A percentile compares a stretch with the other conserved stretches of the same genome.
These are phyloP conservation scores for Silene vulgaris DNA, from an alignment of 179 eudicot species.

Conservation along the genomic window DNA sequence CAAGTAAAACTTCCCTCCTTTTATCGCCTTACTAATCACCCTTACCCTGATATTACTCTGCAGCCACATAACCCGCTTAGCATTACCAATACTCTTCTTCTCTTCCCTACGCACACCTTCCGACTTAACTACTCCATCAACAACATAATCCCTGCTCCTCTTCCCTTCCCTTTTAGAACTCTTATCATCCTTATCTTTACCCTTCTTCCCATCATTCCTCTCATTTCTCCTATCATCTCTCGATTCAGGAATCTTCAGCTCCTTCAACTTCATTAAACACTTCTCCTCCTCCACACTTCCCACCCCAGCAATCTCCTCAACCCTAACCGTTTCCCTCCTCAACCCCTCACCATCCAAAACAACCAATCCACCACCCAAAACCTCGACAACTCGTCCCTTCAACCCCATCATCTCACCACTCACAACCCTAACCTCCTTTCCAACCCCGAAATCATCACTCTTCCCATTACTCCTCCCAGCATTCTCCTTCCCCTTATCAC, in stretches of 20 bases:
- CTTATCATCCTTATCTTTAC: slow-evolving; percentile 21
- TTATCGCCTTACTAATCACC: slow-evolving; percentile 58
- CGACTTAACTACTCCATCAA: slow-evolving; percentile 7
- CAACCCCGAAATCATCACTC: slow-evolving; percentile 16
- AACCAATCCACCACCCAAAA: slow-evolving; percentile 33
- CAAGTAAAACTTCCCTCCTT: slow-evolving; percentile 69
- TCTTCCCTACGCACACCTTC: slow-evolving; percentile 32
- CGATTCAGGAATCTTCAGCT: slow-evolving; percentile 33
- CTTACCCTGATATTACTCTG: slow-evolving; percentile 76
- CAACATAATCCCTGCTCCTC: slow-evolving; percentile 31
- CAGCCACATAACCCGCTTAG: slow-evolving; percentile 50
- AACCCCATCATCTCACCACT: slow-evolving; percentile 49
- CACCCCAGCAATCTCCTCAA: slow-evolving; percentile 48
- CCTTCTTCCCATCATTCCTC: slow-evolving; percentile 26
- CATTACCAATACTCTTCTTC: slow-evolving; percentile 17
- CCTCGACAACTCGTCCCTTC: slow-evolving; percentile 51
- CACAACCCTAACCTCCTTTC: slow-evolving; percentile 57
- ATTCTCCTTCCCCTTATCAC: slow-evolving; percentile 24
- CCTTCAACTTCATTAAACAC: slow-evolving; percentile 60
- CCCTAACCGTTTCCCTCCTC: slow-evolving; percentile 32
- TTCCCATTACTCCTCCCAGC: slow-evolving; percentile 1
- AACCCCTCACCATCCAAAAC: slow-evolving; percentile 46
- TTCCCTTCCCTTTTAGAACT: slow-evolving; percentile 39
- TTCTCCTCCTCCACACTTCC: slow-evolving; percentile 72
- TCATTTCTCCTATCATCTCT: slow-evolving; percentile 23